Base-by-base conservation (phyloP, 129 eudicot species). In the Centrapalus pauciflorus region DNA sequence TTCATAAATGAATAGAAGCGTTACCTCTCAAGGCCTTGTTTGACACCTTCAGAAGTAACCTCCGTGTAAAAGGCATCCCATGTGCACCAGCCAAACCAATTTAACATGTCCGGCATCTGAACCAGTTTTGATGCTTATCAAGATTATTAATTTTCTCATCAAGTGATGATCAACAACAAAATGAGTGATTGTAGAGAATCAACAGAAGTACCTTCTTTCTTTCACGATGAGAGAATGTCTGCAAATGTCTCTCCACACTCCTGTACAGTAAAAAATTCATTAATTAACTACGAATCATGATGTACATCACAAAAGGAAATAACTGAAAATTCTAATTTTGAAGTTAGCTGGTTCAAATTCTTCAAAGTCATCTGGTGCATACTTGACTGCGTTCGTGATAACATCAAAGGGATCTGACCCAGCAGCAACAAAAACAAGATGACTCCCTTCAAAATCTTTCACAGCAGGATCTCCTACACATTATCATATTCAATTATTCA, bases 41-140 rank as follows among this genome's bases (percentile, higher is more conserved):
- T 88, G 45, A 88, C 90, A 29, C 90, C 96, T 69, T 88, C 83
- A 35, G 91, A 77, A 28, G 90, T 83, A 56, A 92, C 96, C 2
- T 88, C 83, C 0, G 98, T 92, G 28, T 92, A 92, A 72, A 92
- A 92, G 13, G 98, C 96, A 75, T 92, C 98, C 98, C 98, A 92
- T 24, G 96, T 85, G 66, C 96, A 92, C 98, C 98, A 92, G n/a
- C 98, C 96, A 34, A 92, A 92, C 98, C 98, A 92, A 76, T 92
- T 85, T 71, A 92, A 71, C 81, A 88, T 79, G 27, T 83, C 90
- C 7, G 98, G 98, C 87, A 88, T 87, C 98, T 92, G 78, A 69
- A 70, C 13, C 27, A 73, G 5, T 57, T 54, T 70, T 32, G 27
- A 48, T 56, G 4, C 7, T 24, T 3, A 63, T 2, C 41, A 6